A percentile compares a stretch with the other conserved stretches of the same genome.
phyloP scores from a whole-genome alignment of 176 grass and related monocot species.

The Paspalum notatum region DNA sequence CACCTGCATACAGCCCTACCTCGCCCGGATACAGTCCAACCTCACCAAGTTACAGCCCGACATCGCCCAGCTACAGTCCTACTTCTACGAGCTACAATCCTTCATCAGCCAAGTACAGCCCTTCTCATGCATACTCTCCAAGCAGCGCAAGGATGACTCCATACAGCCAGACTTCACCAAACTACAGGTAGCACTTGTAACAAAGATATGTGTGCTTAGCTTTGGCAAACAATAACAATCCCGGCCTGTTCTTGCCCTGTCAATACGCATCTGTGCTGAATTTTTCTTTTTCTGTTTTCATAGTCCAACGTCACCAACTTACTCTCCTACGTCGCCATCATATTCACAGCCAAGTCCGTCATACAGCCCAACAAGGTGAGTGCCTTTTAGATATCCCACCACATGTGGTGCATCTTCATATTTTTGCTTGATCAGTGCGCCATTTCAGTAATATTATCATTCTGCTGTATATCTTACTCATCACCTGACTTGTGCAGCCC shows the following conservation, averaged over 20 bases:
- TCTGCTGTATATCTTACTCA: neutral
- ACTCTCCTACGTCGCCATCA: constrained; percentile 91
- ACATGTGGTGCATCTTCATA: neutral
- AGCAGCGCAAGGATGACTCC: constrained; percentile 74
- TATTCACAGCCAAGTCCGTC: constrained; percentile 81
- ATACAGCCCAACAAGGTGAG: constrained; percentile 88
- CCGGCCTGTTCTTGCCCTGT: neutral
- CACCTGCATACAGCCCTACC: constrained; percentile 73
- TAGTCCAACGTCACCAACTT: constrained; percentile 82
- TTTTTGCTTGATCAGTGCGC: neutral
- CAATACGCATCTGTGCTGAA: neutral
- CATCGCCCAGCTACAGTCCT: constrained; percentile 59
- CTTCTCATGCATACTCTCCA: constrained; percentile 81
- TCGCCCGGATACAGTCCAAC: constrained; percentile 74
- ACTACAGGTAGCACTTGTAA: constrained; percentile 61
- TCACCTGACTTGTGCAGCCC: constrained; percentile 49
- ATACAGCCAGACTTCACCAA: constrained; percentile 79
- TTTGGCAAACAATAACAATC: neutral
- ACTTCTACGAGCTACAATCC: constrained; percentile 89
- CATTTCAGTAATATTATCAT: neutral
- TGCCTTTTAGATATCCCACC: neutral
- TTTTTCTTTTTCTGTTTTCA: constrained; percentile 15
- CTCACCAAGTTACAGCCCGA: constrained; percentile 66
- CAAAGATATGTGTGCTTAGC: neutral
- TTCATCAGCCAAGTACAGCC: constrained; percentile 60